Percentiles rank a stretch among this genome's conserved stretches.
These are phyloP conservation scores for Aspergillus chevalieri DNA, from an alignment of 2,329 filamentous ascomycete genomes.

Conservation along the genomic window DNA sequence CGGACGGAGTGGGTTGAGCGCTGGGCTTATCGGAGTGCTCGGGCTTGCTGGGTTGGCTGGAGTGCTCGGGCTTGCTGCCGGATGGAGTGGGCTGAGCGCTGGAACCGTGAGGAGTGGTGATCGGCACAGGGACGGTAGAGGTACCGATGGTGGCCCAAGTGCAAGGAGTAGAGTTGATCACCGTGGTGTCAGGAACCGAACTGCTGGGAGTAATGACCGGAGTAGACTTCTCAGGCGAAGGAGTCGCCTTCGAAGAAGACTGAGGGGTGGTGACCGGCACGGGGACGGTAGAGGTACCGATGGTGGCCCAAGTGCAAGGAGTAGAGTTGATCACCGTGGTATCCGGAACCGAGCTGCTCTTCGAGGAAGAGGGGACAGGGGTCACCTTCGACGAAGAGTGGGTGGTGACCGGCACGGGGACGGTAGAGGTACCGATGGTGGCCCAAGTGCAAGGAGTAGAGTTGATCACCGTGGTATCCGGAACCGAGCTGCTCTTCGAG, in stretches of 20 bases:
- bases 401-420: background rate
- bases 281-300: slow-evolving; percentile 1
- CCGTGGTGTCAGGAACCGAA: background rate
- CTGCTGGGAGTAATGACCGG: background rate
- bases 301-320: background rate
- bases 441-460: background rate
- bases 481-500: background rate
- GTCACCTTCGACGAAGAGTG: background rate
- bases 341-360: background rate
- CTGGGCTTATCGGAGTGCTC: slow-evolving; percentile 2
- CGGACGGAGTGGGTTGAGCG: background rate
- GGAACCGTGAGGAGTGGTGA: too few relatives aligned
- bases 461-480: background rate
- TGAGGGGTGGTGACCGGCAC: too few relatives aligned
- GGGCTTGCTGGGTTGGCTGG: slow-evolving; percentile 1
- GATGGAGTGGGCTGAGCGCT: background rate
- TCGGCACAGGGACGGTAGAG: background rate
- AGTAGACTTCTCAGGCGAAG: background rate
- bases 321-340: background rate
- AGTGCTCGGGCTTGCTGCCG: background rate
- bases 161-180: background rate
- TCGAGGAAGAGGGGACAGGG: background rate
- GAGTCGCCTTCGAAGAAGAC: background rate
- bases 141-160: slow-evolving; percentile 2
- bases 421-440: slow-evolving; percentile 1